A percentile compares a stretch with the other conserved stretches of the same genome.
Evolutionary conservation across 257 asterid genomes (phyloP).

Genomic region (Thymus quinquecostatus): DNA sequence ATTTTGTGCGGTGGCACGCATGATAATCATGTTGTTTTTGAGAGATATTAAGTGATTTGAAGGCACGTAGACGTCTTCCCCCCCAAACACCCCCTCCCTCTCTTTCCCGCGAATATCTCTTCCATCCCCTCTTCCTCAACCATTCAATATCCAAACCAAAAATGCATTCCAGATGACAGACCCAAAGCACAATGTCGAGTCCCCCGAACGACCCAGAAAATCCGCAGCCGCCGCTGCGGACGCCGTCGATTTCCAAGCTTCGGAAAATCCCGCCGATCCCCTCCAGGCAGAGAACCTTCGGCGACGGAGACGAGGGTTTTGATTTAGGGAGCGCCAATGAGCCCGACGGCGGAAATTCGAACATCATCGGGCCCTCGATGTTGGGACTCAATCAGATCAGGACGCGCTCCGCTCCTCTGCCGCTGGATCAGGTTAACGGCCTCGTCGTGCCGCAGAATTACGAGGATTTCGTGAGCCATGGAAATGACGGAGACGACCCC

Average conservation of each 20-base stretch:
- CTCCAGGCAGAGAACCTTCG: conserved; percentile 34
- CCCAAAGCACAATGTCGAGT: conserved; percentile 39
- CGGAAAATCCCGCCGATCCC: conserved; percentile 70
- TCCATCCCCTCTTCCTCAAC: not conserved
- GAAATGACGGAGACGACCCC: conserved; percentile 32
- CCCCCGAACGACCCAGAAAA: conserved; percentile 36
- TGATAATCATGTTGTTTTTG: not conserved
- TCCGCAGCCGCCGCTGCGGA: conserved; percentile 41
- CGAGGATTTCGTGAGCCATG: conserved; percentile 33
- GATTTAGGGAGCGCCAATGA: conserved; percentile 30
- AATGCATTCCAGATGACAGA: conserved; percentile 34
- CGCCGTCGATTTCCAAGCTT: conserved; percentile 52
- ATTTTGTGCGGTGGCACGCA: too few relatives aligned
- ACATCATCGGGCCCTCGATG: conserved; percentile 53
- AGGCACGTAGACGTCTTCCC: conserved; percentile 48
- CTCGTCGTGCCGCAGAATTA: conserved; percentile 31
- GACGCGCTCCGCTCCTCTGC: conserved; percentile 68
- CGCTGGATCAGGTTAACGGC: conserved; percentile 43
- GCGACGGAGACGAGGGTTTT: conserved; percentile 29
- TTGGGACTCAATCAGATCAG: conserved; percentile 76
- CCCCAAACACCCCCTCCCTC: conserved; percentile 25
- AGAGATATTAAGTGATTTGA: conserved; percentile 36
- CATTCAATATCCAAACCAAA: conserved; percentile 7
- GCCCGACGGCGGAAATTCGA: conserved; percentile 29
- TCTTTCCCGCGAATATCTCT: conserved; percentile 84